Evolutionary conservation across 257 asterid species (phyloP).

Genomic region (Salvia splendens): DNA sequence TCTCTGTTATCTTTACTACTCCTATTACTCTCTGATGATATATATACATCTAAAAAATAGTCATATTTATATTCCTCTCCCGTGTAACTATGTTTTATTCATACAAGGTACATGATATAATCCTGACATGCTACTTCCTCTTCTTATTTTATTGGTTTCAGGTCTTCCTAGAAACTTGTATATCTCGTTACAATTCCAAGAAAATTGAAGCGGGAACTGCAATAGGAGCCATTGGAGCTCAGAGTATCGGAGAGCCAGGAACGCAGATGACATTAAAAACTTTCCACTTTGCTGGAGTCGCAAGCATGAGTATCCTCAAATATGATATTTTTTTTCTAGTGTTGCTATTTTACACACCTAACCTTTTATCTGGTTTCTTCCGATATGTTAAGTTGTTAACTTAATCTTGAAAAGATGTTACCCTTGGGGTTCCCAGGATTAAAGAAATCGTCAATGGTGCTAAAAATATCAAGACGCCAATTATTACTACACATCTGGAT

Average conservation of each 20-base stretch:
- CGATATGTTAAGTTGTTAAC: constrained; percentile 41
- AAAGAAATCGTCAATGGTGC: constrained; percentile 86
- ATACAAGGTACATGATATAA: background rate
- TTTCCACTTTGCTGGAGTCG: constrained; percentile 99
- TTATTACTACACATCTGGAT: constrained; percentile 66
- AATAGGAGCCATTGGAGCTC: constrained; percentile 96
- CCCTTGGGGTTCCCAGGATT: constrained; percentile 97
- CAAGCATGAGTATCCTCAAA: constrained; percentile 98
- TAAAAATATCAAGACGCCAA: constrained; percentile 82
- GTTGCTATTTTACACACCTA: constrained; percentile 18
- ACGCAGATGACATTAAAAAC: constrained; percentile 98
- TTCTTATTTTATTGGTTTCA: constrained; percentile 32
- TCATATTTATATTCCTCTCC: background rate
- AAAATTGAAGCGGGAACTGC: constrained; percentile 87
- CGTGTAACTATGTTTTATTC: background rate
- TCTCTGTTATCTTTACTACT: background rate
- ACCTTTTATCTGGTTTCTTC: constrained; percentile 24
- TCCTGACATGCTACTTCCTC: background rate
- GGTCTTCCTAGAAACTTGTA: constrained; percentile 82
- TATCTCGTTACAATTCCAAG: constrained; percentile 77
- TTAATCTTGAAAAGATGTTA: constrained; percentile 73
- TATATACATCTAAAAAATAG: background rate
- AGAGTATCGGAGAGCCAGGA: constrained; percentile 97
- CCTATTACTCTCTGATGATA: background rate
- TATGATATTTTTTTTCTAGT: constrained; percentile 28